Conservation (phyloP, 176 grass and related monocot genomes). For the Puya raimondii region DNA sequence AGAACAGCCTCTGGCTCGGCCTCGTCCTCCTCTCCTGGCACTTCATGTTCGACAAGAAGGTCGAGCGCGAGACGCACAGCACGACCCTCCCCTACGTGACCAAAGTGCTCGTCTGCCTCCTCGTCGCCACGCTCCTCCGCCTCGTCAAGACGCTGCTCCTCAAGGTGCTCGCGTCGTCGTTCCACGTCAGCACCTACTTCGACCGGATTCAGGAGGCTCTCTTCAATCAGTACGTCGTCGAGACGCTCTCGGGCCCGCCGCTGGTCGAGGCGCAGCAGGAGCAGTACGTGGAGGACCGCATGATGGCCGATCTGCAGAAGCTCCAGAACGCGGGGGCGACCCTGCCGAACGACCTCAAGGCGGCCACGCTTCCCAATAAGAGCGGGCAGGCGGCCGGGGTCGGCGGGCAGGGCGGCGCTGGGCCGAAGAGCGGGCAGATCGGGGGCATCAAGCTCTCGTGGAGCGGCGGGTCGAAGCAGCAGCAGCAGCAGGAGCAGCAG, state of each 20-base stretch:
- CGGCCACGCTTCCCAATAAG: constrained; percentile 29
- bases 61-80: constrained; percentile 27
- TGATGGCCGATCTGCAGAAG: constrained; percentile 53
- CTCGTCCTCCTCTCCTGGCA: constrained; percentile 63
- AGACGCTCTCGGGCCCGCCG: constrained; percentile 60
- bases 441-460: background rate
- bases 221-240: constrained; percentile 65
- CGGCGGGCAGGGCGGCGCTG: background rate
- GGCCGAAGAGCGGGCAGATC: background rate
- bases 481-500: constrained; percentile 26
- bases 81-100: constrained; percentile 20
- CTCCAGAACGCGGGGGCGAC: constrained; percentile 46
- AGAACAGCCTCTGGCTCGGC: constrained; percentile 64
- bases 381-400: background rate
- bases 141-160: constrained; percentile 9
- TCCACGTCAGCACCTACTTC: constrained; percentile 75
- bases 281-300: constrained; percentile 32
- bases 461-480: constrained; percentile 1
- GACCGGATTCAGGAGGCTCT: constrained; percentile 81
- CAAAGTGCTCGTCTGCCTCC: constrained; percentile 6
- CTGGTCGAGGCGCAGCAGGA: constrained; percentile 22
- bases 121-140: constrained; percentile 10
- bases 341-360: constrained; percentile 44
- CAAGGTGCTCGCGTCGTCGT: constrained; percentile 75
- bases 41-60: constrained; percentile 58